A percentile compares a stretch with the other conserved stretches of the same genome.
Evolutionary conservation across 2,329 filamentous ascomycete genomes (phyloP).

Genomic region (Fusarium sp.): DNA sequence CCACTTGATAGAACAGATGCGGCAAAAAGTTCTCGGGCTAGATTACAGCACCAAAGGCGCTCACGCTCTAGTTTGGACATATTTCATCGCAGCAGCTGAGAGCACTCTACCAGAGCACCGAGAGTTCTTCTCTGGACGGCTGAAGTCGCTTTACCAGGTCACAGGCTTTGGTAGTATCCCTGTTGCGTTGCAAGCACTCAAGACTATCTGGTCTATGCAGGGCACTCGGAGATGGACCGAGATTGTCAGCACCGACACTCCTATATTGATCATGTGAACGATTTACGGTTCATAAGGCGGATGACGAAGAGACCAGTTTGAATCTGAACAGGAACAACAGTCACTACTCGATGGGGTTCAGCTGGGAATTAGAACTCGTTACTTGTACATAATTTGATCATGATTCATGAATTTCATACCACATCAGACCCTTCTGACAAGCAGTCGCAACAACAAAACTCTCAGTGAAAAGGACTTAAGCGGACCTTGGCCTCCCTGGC

Average conservation of each 20-base stretch:
- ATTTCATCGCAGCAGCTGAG: conserved; percentile 54
- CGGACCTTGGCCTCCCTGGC: neutral
- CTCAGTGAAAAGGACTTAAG: neutral
- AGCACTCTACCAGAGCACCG: conserved; percentile 50
- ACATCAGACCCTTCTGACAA: neutral
- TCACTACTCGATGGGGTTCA: neutral
- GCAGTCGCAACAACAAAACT: neutral
- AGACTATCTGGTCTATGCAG: conserved; percentile 49
- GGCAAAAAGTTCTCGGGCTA: conserved; percentile 44
- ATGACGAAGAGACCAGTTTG: neutral
- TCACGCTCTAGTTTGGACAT: conserved; percentile 55
- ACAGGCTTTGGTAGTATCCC: conserved; percentile 54
- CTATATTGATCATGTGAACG: conserved; percentile 46
- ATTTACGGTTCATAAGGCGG: neutral
- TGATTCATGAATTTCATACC: neutral
- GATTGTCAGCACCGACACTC: conserved; percentile 43
- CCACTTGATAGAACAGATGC: conserved; percentile 47
- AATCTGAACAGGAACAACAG: neutral
- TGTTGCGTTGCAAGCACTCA: conserved; percentile 48
- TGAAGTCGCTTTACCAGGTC: conserved; percentile 45
- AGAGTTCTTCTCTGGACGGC: conserved; percentile 48
- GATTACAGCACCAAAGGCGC: conserved; percentile 45
- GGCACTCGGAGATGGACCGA: conserved; percentile 44
- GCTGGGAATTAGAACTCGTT: neutral
- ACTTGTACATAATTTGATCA: neutral